Evolutionary conservation across 2,329 filamentous ascomycete species (phyloP).

Genomic region (Plenodomus tracheiphilus): DNA sequence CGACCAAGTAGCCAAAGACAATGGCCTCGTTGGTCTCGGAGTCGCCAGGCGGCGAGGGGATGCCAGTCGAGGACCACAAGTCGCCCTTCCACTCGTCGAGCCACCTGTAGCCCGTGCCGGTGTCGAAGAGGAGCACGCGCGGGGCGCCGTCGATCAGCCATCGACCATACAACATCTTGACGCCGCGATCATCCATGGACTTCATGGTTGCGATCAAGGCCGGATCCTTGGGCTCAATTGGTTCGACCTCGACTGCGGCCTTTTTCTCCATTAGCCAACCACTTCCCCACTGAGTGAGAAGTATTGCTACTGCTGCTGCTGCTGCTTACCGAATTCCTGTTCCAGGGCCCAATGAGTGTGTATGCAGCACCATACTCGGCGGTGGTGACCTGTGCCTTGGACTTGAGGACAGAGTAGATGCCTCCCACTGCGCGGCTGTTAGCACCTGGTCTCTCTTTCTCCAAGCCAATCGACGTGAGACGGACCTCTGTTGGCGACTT

Average conservation of each 20-base stretch:
- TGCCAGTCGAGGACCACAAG: slow-evolving; percentile 88
- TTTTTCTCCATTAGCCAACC: slow-evolving; percentile 45
- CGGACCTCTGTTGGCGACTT: slow-evolving; percentile 93
- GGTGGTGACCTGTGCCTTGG: slow-evolving; percentile 95
- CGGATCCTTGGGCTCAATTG: slow-evolving; percentile 79
- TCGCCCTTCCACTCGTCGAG: slow-evolving; percentile 97
- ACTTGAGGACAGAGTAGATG: slow-evolving; percentile 99
- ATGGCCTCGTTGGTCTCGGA: slow-evolving; percentile 97
- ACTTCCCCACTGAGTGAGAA: background rate
- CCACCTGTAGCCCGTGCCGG: slow-evolving; percentile 86
- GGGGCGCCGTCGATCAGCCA: slow-evolving; percentile 98
- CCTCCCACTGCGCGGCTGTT: slow-evolving; percentile 72
- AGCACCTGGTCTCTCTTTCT: slow-evolving; percentile 10
- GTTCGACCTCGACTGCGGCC: slow-evolving; percentile 98
- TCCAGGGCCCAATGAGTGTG: slow-evolving; percentile 91
- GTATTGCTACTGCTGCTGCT: background rate
- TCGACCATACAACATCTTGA: slow-evolving; percentile 86
- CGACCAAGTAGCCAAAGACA: slow-evolving; percentile 94
- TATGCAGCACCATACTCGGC: slow-evolving; percentile 98
- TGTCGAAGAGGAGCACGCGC: slow-evolving; percentile 91
- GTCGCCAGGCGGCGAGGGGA: slow-evolving; percentile 89
- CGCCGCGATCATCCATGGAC: slow-evolving; percentile 90
- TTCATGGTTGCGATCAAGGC: slow-evolving; percentile 81
- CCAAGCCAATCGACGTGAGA: slow-evolving; percentile 7
- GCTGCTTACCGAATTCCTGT: slow-evolving; percentile 76